A percentile compares a stretch with the other conserved stretches of the same genome.
Conservation (phyloP, 441 rosid species). For the Syzygium syzygioides region DNA sequence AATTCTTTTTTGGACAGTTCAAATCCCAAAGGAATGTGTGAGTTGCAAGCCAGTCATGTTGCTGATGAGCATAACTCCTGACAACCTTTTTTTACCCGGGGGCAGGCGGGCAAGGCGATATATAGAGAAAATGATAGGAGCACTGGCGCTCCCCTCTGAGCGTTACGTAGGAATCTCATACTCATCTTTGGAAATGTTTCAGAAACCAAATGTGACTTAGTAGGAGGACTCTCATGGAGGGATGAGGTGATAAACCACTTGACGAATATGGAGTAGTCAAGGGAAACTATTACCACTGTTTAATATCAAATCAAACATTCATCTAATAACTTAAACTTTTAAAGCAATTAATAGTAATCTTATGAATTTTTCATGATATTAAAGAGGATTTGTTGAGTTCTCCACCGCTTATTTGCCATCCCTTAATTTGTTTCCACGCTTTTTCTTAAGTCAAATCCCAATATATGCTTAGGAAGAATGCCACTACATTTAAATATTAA, state of each 20-base stretch:
- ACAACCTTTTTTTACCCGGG: neutral
- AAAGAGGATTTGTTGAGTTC: neutral
- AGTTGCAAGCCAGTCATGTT: neutral
- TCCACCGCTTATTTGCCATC: neutral
- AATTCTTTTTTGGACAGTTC: neutral
- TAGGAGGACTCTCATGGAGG: neutral
- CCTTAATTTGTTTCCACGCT: neutral
- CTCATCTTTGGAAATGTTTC: neutral
- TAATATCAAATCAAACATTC: neutral
- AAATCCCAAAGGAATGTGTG: neutral
- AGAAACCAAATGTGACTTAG: neutral
- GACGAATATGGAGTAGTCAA: neutral
- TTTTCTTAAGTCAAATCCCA: neutral
- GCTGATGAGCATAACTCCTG: neutral
- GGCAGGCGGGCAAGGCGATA: neutral
- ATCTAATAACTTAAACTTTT: neutral
- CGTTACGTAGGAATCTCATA: neutral
- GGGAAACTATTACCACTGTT: neutral
- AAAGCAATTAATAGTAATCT: neutral
- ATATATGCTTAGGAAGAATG: neutral
- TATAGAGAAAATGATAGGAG: neutral
- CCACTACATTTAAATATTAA: neutral
- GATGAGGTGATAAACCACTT: neutral
- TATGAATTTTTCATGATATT: neutral
- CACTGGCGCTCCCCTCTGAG: neutral